Percentiles rank a stretch among this genome's conserved stretches.
Conservation (phyloP, 306 rosid genomes). For the Begonia peltatifolia region DNA sequence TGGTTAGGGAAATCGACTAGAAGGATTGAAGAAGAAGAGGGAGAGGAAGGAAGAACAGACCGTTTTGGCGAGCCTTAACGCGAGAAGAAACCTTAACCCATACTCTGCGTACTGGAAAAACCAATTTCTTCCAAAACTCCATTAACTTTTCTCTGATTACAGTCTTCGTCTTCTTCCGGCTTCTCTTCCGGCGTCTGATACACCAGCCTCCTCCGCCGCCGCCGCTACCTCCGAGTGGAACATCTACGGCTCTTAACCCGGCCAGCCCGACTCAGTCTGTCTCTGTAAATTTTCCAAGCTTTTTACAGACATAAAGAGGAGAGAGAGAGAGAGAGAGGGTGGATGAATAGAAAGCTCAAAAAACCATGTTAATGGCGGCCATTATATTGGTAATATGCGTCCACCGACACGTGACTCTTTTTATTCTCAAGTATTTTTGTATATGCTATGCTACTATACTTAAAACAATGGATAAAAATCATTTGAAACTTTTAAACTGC, state of each 20-base stretch:
- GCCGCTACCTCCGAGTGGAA: not conserved
- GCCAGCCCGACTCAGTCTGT: constrained; percentile 4
- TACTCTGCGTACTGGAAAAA: constrained; percentile 11
- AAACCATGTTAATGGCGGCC: not conserved
- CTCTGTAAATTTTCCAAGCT: not conserved
- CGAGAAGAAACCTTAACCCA: constrained; percentile 11
- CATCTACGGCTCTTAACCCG: not conserved
- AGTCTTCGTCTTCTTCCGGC: not conserved
- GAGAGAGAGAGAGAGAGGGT: not conserved
- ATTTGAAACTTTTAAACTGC: too few species aligned
- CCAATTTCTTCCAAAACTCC: constrained; percentile 10
- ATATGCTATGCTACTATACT: not conserved
- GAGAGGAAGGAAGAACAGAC: not conserved
- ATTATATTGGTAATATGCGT: not conserved
- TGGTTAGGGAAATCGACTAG: too few species aligned
- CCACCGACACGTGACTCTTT: constrained; percentile 14
- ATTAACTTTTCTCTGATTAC: not conserved
- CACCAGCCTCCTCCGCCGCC: not conserved
- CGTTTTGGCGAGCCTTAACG: constrained; percentile 8
- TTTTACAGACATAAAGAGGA: not conserved
- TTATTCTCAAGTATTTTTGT: not conserved
- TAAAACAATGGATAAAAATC: too few species aligned
- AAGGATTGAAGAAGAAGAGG: not conserved
- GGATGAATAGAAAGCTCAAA: not conserved
- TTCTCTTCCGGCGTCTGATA: constrained; percentile 1